Evolutionary conservation across 768 basidiomycete species (phyloP).

Genomic region (Candolleomyces efflorescens): DNA sequence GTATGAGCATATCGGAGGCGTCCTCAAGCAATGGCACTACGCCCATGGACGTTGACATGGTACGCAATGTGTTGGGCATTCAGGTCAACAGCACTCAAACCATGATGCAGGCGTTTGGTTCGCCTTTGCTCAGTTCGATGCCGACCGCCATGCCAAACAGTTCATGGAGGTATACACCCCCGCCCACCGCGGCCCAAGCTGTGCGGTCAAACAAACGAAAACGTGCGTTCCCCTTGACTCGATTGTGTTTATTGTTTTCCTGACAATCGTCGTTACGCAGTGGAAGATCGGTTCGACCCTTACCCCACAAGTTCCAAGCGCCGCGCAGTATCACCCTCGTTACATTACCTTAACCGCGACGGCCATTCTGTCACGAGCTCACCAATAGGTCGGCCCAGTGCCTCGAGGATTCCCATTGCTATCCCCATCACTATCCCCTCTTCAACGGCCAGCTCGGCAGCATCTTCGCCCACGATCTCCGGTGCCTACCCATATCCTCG

Average conservation of each 20-base stretch:
- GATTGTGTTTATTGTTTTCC: conserved; percentile 1
- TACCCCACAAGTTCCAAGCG: conserved; percentile 76
- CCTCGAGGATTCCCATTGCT: conserved; percentile 53
- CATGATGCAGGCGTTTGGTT: conserved; percentile 44
- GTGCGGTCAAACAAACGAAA: conserved; percentile 81
- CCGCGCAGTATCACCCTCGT: conserved; percentile 78
- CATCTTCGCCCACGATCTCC: conserved; percentile 70
- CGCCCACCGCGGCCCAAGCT: conserved; percentile 64
- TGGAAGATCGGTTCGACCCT: conserved; percentile 83
- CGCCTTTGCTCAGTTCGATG: conserved; percentile 54
- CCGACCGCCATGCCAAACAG: conserved; percentile 37
- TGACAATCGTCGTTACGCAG: conserved; percentile 28
- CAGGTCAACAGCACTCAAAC: conserved; percentile 11
- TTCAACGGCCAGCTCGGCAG: conserved; percentile 54
- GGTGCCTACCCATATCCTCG: conserved; percentile 45
- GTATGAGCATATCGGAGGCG: conserved; percentile 56
- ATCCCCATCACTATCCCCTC: conserved; percentile 62
- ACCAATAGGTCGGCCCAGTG: conserved; percentile 28
- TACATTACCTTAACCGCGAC: conserved; percentile 58
- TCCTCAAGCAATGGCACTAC: conserved; percentile 39
- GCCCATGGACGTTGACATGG: conserved; percentile 73
- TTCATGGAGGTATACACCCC: conserved; percentile 82
- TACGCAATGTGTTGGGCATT: conserved; percentile 30
- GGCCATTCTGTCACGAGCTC: conserved; percentile 46
- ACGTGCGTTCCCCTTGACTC: conserved; percentile 38